These are phyloP conservation scores for Alliaria petiolata DNA, from an alignment of 345 rosid genomes.

Conservation along the genomic window DNA sequence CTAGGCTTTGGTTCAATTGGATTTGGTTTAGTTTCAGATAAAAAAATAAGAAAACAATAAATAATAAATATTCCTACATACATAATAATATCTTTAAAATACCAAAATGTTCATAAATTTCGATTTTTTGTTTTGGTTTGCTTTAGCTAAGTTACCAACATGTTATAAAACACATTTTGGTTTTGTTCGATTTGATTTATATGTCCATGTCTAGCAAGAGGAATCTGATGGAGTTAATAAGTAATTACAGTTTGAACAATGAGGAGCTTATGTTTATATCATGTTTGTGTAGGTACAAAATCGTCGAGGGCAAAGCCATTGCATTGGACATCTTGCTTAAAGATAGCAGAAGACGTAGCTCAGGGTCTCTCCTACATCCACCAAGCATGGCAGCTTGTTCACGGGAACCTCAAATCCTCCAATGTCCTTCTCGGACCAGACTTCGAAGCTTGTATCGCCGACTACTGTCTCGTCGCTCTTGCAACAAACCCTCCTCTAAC, in stretches of 20 bases:
- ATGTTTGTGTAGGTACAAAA: constrained; percentile 58
- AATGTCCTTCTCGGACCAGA: constrained; percentile 86
- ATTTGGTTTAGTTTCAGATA: too few relatives aligned
- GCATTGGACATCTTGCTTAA: constrained; percentile 92
- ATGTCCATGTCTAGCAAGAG: too few relatives aligned
- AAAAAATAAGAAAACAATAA: too few relatives aligned
- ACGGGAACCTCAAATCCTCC: constrained; percentile 83
- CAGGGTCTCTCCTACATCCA: constrained; percentile 94
- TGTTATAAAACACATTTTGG: not conserved
- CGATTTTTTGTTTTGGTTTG: too few relatives aligned
- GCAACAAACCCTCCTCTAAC: constrained; percentile 9
- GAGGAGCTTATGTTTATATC: constrained; percentile 33
- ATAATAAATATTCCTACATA: too few relatives aligned
- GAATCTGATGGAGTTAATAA: too few relatives aligned
- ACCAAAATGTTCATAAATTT: too few relatives aligned
- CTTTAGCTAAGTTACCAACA: not conserved
- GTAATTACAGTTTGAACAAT: too few relatives aligned
- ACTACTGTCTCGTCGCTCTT: constrained; percentile 72
- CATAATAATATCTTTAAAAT: too few relatives aligned
- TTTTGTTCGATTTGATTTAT: not conserved
- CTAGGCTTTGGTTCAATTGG: too few relatives aligned
- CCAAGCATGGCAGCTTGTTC: constrained; percentile 93
- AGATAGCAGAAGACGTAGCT: constrained; percentile 90
- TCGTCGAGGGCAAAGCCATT: constrained; percentile 84
- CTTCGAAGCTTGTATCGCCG: constrained; percentile 78